Evolutionary conservation across 2,329 filamentous ascomycete genomes (phyloP).

Genomic region (Fusarium penzigii): DNA sequence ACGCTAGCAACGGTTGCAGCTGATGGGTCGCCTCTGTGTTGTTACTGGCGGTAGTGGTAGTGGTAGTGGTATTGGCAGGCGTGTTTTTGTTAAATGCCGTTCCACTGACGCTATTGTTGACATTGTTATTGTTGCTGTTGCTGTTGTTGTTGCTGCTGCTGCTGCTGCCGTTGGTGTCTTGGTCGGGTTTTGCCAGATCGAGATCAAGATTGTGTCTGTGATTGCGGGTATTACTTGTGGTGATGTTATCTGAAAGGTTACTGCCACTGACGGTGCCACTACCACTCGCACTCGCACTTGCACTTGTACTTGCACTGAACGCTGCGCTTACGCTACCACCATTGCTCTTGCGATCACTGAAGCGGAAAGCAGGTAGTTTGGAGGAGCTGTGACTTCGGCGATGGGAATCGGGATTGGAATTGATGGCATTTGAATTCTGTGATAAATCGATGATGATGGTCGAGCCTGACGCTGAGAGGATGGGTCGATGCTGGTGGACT

Average conservation of each 20-base stretch:
- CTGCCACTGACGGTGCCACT: constrained; percentile 27
- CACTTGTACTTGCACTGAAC: no score
- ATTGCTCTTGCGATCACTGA: constrained; percentile 49
- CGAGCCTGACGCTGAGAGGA: constrained; percentile 12
- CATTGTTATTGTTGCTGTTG: constrained; percentile 9
- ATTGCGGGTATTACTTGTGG: constrained; percentile 12
- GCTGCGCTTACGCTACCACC: no score
- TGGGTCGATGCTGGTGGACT: constrained; percentile 18
- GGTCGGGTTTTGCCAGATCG: constrained; percentile 20
- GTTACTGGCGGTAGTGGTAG: constrained; percentile 15
- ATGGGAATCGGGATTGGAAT: constrained; percentile 43
- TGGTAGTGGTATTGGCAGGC: constrained; percentile 19
- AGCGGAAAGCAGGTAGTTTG: constrained; percentile 57
- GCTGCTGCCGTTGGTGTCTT: constrained; percentile 6
- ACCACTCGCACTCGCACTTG: no score
- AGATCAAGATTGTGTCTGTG: constrained; percentile 16
- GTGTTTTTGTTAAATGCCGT: no score
- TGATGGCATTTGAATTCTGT: constrained; percentile 16
- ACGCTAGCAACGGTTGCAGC: constrained; percentile 23
- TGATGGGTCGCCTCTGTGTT: constrained; percentile 23
- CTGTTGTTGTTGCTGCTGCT: constrained; percentile 10
- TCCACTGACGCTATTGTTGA: constrained; percentile 20
- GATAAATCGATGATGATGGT: constrained; percentile 11
- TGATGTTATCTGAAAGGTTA: constrained; percentile 18
- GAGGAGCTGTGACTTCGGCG: constrained; percentile 56